These are phyloP conservation scores for Wallacemonas sp. DNA, from an alignment of 208 protist genomes.

Conservation along the genomic window DNA sequence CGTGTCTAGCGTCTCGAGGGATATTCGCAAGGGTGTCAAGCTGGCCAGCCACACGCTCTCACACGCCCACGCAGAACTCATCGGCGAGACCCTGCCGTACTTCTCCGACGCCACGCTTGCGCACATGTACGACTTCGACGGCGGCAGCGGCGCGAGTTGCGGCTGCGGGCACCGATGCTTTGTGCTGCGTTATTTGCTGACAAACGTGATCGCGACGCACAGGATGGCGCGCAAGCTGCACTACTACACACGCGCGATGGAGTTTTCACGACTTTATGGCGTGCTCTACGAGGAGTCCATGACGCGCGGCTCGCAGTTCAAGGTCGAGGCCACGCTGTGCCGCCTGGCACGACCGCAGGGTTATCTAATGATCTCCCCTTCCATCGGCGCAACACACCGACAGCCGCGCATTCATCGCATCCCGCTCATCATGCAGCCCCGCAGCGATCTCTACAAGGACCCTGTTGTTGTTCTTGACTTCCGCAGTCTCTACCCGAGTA, in stretches of 20 bases:
- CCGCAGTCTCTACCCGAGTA: conserved; percentile 99
- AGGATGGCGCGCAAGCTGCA: conserved; percentile 52
- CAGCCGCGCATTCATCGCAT: conserved; percentile 79
- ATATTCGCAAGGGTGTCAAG: conserved; percentile 56
- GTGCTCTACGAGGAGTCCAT: conserved; percentile 76
- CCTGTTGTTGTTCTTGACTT: conserved; percentile 99
- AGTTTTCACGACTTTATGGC: conserved; percentile 81
- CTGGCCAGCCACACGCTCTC: conserved; percentile 59
- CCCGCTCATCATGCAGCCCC: conserved; percentile 81
- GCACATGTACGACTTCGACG: conserved; percentile 29
- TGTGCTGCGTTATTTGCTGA: conserved; percentile 53
- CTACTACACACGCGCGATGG: conserved; percentile 53
- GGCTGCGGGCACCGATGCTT: conserved; percentile 16
- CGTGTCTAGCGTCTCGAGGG: conserved; percentile 52
- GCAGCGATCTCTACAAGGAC: conserved; percentile 68
- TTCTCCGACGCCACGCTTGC: conserved; percentile 58
- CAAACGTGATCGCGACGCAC: conserved; percentile 41
- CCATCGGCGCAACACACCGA: conserved; percentile 40
- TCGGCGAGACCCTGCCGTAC: conserved; percentile 50
- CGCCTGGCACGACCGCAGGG: conserved; percentile 64
- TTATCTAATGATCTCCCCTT: conserved; percentile 72
- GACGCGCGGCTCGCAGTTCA: conserved; percentile 82
- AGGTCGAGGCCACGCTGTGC: conserved; percentile 79
- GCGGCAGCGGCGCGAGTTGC: not conserved
- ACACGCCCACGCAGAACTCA: conserved; percentile 50